Evolutionary conservation across 225 moss, liverwort and hornwort genomes (phyloP), one percentile per base, ranked within the genome.

Genomic region (Pseudoscleropodium purum): DNA sequence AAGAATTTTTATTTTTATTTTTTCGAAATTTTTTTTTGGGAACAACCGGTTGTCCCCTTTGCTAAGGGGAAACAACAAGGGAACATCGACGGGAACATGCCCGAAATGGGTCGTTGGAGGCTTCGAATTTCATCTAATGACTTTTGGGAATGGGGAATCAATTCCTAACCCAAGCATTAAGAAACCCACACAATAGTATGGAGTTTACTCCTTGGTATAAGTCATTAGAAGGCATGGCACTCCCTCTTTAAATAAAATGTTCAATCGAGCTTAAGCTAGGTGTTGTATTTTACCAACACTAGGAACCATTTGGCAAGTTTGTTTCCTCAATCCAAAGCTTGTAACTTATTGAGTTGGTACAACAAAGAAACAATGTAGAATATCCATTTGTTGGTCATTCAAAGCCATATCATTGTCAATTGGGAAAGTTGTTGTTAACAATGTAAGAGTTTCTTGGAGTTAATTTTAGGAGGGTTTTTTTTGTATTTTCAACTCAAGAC

Each of bases 121-220:
- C n/a, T n/a, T n/a, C n/a, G n/a, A n/a, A n/a, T n/a, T n/a, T n/a
- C n/a, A n/a, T n/a, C n/a, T n/a, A n/a, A n/a, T n/a, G n/a, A 33
- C 20, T 49, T 51, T 4, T 51, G 23, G 1, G 5, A 8, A 52
- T 51, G 13, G 5, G 1, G 0, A 21, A 52, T 21, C 0, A 1
- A 21, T 52, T 3, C 5, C 13, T 21, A 52, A 33, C 0, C 13
- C 75, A 49, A 20, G 12, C 4, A 75, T 33, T 0, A 33, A 2
- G 3, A 2, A 33, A 52, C 1, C 7, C 13, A 8, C 8, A 52
- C 0, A 3, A 8, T 34, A 0, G 21, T 34, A 76, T 52, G 5
- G 13, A 52, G 0, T 34, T 52, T 52, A 14, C 0, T 2, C 14
- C 5, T 34, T 76, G 21, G 76, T 34, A 20, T 7, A 51, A 34